These are phyloP conservation scores for Aspergillus taichungensis DNA, from an alignment of 495 filamentous ascomycete genomes.

Conservation along the genomic window DNA sequence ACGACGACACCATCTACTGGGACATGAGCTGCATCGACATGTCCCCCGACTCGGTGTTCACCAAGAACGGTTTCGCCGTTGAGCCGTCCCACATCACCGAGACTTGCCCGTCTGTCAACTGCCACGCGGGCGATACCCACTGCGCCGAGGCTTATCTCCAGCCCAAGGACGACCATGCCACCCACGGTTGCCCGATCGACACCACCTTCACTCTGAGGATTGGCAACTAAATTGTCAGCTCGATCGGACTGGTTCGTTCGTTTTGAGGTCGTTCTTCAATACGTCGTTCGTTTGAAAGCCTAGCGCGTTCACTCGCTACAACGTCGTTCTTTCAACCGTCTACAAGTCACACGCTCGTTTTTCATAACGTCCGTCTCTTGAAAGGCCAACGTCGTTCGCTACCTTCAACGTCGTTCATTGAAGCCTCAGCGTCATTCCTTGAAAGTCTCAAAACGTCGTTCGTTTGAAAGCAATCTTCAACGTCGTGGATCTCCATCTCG, in stretches of 20 bases:
- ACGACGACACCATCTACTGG: conserved; percentile 33
- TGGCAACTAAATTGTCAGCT: conserved; percentile 18
- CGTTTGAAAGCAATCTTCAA: no score
- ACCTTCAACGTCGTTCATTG: no score
- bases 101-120: conserved; percentile 31
- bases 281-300: no score
- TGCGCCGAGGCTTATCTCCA: conserved; percentile 36
- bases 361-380: no score
- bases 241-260: background rate
- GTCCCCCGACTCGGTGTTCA: conserved; percentile 28
- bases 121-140: conserved; percentile 26
- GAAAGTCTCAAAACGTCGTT: no score
- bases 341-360: no score
- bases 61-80: conserved; percentile 34
- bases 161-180: conserved; percentile 36
- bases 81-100: conserved; percentile 15
- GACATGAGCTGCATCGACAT: conserved; percentile 41
- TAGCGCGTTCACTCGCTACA: no score
- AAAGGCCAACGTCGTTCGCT: no score
- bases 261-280: background rate
- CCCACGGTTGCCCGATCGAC: conserved; percentile 37
- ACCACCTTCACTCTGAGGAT: conserved; percentile 31
- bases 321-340: no score
- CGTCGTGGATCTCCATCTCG: no score
- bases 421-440: no score